These are phyloP conservation scores for Tricholoma flavovirens DNA, from an alignment of 768 basidiomycete genomes.

Conservation along the genomic window DNA sequence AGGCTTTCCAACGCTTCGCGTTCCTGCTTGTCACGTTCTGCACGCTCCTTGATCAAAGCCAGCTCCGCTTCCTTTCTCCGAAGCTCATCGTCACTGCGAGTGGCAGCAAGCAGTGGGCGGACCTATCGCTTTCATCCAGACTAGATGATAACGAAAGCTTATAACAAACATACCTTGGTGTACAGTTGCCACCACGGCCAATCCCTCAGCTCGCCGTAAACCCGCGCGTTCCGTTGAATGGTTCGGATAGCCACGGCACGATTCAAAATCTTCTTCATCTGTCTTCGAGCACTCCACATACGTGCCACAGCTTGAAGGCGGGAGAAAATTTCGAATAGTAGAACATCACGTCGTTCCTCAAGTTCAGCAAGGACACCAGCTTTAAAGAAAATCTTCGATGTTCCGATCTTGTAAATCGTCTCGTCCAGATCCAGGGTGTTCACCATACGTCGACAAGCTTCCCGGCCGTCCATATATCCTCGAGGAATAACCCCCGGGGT, in stretches of 20 bases:
- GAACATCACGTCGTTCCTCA: constrained; percentile 83
- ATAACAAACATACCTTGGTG: constrained; percentile 59
- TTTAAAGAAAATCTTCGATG: constrained; percentile 99
- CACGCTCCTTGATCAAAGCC: constrained; percentile 71
- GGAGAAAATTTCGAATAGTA: constrained; percentile 88
- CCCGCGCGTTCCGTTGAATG: constrained; percentile 89
- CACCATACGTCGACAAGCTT: constrained; percentile 89
- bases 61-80: constrained; percentile 84
- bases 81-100: constrained; percentile 88
- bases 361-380: constrained; percentile 95
- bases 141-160: background rate
- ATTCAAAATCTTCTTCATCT: constrained; percentile 92
- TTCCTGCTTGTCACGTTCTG: constrained; percentile 82
- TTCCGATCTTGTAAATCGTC: constrained; percentile 81
- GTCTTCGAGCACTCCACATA: constrained; percentile 80
- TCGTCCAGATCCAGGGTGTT: constrained; percentile 85
- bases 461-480: constrained; percentile 97
- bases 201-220: constrained; percentile 84
- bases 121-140: constrained; percentile 42
- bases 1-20: constrained; percentile 71
- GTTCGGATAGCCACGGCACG: constrained; percentile 87
- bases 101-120: constrained; percentile 88
- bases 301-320: constrained; percentile 81
- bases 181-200: constrained; percentile 99
- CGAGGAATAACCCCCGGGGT: constrained; percentile 89